Base-by-base conservation (phyloP, 1,139 yeast species). In the Debaryomyces robertsiae region DNA sequence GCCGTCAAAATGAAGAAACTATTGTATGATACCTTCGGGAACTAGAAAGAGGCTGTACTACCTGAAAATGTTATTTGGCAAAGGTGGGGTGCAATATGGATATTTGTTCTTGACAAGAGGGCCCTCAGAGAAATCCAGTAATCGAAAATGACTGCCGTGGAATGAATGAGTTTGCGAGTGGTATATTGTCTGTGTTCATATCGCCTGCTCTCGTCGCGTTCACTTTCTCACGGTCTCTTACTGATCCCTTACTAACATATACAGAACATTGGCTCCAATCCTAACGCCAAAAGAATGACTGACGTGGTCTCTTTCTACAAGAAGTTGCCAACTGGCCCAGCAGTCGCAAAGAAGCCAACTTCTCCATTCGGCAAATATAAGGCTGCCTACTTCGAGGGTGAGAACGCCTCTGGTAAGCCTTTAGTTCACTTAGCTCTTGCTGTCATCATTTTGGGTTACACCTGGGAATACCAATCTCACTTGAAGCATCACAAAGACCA, bases 231-330 rank as follows among this genome's bases (percentile, higher is more conserved):
- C 22, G 7, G 7, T 19, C 22, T 19, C 22, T 19, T n/a, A 7
- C 22, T 19, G 22, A 32, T 30, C 15, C 4, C 9, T 3, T 32
- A 32, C 36, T 32, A 32, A 32, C 36, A 13, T 9, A 32, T 48
- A 16, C 66, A 84, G 87, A 90, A 89, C 85, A 76, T 93, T 58
- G 96, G 96, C 45, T 79, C 95, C 53, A 88, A 90, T 73, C 96
- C 97, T 60, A 86, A 91, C 61, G 97, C 98, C 57, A 89, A 89
- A 80, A 89, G 96, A 76, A 89, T 93, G 86, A 84, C 88, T 56
- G 88, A 88, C 66, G 96, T 93, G 58, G 97, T 93, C 57, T 78
- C 88, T 52, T 90, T 93, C 80, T 93, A 93, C 85, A 87, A 91
- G 77, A 84, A 90, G 58, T 81, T 93, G 60, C 98, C 98, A 63